Evolutionary conservation across 176 grass and related monocot species (phyloP).

Genomic region (Poa annua): DNA sequence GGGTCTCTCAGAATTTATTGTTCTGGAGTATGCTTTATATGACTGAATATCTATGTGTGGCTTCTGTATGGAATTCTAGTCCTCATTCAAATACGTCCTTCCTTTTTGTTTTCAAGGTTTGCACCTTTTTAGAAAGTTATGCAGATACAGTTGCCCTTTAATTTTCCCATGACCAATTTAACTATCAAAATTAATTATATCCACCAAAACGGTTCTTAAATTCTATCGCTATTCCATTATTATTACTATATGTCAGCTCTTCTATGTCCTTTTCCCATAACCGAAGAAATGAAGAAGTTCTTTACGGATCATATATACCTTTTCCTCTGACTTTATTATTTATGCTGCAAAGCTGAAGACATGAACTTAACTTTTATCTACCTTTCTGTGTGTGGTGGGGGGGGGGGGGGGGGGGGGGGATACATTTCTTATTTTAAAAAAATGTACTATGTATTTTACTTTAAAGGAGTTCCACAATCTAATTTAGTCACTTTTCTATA

Average conservation of each 20-base stretch:
- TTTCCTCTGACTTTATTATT: neutral
- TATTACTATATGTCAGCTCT: neutral
- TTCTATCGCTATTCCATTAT: slow-evolving; percentile 1
- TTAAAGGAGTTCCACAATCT: neutral
- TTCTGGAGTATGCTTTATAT: neutral
- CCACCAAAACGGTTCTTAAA: neutral
- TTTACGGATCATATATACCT: slow-evolving; percentile 1
- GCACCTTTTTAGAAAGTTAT: slow-evolving; percentile 19
- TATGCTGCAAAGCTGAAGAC: neutral
- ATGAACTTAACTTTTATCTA: slow-evolving; percentile 1
- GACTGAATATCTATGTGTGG: slow-evolving; percentile 16
- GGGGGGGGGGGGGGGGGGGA: neutral
- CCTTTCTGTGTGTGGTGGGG: neutral
- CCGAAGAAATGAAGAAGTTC: slow-evolving; percentile 7
- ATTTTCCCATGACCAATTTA: neutral
- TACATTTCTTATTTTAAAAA: neutral
- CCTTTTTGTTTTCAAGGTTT: slow-evolving; percentile 17
- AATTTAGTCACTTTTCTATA: slow-evolving; percentile 27
- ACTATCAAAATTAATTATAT: neutral
- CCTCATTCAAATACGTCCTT: slow-evolving; percentile 8
- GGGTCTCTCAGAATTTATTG: neutral
- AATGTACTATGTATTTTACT: neutral
- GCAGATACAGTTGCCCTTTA: neutral
- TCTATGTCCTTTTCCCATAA: slow-evolving; percentile 22
- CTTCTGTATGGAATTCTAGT: slow-evolving; percentile 25